A percentile compares a stretch with the other conserved stretches of the same genome.
phyloP scores from a whole-genome alignment of 805 yeast genomes.

The Myxozyma kluyveri region DNA sequence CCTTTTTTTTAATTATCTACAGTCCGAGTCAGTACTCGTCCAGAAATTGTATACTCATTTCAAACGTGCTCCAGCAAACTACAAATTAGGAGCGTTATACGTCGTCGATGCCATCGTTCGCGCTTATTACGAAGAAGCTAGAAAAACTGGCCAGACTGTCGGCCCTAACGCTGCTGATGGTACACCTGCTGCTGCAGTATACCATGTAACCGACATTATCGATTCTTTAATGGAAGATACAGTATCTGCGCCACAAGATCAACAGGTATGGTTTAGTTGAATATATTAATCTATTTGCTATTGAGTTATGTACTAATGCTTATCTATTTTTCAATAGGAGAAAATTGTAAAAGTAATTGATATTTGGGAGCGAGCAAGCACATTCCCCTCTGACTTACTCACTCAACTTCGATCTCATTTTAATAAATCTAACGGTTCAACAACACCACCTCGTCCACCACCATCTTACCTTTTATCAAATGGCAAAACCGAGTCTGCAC shows the following conservation, averaged over 20 bases:
- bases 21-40: conserved; percentile 55
- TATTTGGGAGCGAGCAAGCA: conserved; percentile 85
- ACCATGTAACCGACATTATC: conserved; percentile 60
- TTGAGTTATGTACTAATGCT: background rate
- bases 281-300: no score
- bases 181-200: conserved; percentile 70
- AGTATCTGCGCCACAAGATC: conserved; percentile 54
- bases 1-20: conserved; percentile 9
- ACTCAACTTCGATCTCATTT: conserved; percentile 57
- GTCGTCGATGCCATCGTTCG: conserved; percentile 91
- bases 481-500: conserved; percentile 12
- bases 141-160: conserved; percentile 48
- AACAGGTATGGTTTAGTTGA: conserved; percentile 37
- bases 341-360: conserved; percentile 82
- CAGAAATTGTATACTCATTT: conserved; percentile 62
- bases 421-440: conserved; percentile 41
- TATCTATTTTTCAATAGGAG: conserved; percentile 38
- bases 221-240: conserved; percentile 64
- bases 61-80: conserved; percentile 69
- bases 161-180: conserved; percentile 49
- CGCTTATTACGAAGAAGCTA: conserved; percentile 73
- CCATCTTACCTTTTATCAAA: conserved; percentile 39
- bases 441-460: conserved; percentile 71
- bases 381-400: conserved; percentile 62
- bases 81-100: conserved; percentile 87